Percentiles rank a stretch among this genome's conserved stretches.
These are phyloP conservation scores for Pleurotus tuoliensis DNA, from an alignment of 768 basidiomycete genomes.

Conservation along the genomic window DNA sequence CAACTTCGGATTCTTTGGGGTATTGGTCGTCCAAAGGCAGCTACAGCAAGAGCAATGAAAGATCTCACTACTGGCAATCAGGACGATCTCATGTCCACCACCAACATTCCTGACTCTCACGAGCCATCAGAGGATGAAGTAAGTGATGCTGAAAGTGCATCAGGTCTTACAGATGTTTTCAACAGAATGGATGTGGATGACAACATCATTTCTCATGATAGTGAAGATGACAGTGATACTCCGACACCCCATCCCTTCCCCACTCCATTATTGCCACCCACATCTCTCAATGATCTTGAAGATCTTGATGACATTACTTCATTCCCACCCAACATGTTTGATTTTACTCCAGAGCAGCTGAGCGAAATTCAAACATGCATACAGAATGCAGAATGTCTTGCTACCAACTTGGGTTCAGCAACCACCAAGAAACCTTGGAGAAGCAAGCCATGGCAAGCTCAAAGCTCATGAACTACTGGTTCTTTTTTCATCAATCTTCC, in stretches of 20 bases:
- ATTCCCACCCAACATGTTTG: slow-evolving; percentile 5
- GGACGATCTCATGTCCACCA: background rate
- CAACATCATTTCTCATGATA: background rate
- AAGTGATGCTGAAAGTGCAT: too few relatives aligned
- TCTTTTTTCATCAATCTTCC: slow-evolving; percentile 24
- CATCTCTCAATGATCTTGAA: too few relatives aligned
- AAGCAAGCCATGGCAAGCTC: slow-evolving; percentile 27
- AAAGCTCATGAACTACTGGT: slow-evolving; percentile 25
- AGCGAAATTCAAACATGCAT: slow-evolving; percentile 16
- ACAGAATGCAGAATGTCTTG: slow-evolving; percentile 11
- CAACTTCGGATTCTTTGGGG: slow-evolving; percentile 18
- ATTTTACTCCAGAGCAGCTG: slow-evolving; percentile 13
- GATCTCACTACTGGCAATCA: background rate
- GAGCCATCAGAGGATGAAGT: background rate
- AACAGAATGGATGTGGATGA: background rate
- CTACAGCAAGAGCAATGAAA: background rate
- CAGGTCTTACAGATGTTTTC: background rate
- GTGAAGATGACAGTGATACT: background rate
- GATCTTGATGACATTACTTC: background rate
- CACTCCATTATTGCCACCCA: too few relatives aligned
- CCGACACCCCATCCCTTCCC: too few relatives aligned
- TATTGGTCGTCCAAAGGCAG: slow-evolving; percentile 13
- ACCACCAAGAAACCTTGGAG: slow-evolving; percentile 28
- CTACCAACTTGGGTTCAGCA: slow-evolving; percentile 17
- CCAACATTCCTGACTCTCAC: background rate